Base-by-base conservation (phyloP, 108 stramenopile genomes). In the Nitzschia putrida region DNA sequence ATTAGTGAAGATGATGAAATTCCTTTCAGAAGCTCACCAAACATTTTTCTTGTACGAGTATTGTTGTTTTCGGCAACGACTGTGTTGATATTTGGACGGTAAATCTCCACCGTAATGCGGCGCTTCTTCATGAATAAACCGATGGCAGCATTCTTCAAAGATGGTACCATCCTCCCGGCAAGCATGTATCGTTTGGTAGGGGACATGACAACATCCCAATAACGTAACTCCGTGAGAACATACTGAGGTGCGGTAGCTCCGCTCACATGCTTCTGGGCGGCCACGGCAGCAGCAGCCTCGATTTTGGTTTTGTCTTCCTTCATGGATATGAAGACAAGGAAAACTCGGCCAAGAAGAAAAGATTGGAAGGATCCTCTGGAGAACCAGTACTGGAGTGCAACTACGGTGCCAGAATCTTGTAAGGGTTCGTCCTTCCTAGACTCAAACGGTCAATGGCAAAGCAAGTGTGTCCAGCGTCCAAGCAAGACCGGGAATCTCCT, bases 51-150 rank as follows among this genome's bases (percentile, higher is more conserved):
- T 26, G 44, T 49, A 51, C 37, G 69, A 54, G 49, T 58, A 9
- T 24, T 14, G 22, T 38, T 20, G 20, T 55, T 53, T 8, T 40
- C 16, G 12, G 26, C 8, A 8, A n/a, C 45, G 9, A 23, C 64
- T 5, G 16, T n/a, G 41, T 57, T 37, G 12, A 51, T 23, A 10
- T 49, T n/a, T 23, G 63, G 63, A n/a, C 47, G 54, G 47, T 74
- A 74, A 29, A 65, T 16, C 49, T 74, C 73, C 11, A 74, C 61
- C 11, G 73, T 74, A 29, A 74, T 67, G 2, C 73, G 65, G 9
- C 73, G 57, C 34, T 66, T 65, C 25, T 61, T 60, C 18, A 44
- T 61, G 47, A 53, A 54, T 2, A 57, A 29, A 8, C 21, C 8
- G 13, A 20, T 21, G 23, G 22, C 44, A 22, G 57, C 25, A 43